phyloP scores from a whole-genome alignment of 768 basidiomycete species.

The Saitozyma podzolica region DNA sequence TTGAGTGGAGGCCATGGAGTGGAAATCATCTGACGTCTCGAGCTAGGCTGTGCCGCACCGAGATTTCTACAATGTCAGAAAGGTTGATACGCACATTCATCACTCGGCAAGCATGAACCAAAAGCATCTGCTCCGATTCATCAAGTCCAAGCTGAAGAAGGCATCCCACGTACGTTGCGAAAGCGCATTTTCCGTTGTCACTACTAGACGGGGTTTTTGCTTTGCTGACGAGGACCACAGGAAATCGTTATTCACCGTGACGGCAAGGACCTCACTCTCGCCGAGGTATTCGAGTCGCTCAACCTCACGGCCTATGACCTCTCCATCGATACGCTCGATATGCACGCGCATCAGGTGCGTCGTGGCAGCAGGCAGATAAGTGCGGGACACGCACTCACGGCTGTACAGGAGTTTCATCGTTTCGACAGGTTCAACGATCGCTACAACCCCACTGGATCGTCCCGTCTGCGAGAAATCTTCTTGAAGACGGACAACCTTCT shows the following conservation, averaged over 20 bases:
- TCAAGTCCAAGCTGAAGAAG: slow-evolving; percentile 67
- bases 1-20: slow-evolving; percentile 46
- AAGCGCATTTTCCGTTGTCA: slow-evolving; percentile 1
- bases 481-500: slow-evolving; percentile 96
- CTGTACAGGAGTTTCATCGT: slow-evolving; percentile 80
- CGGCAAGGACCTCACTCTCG: slow-evolving; percentile 75
- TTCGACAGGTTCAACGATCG: slow-evolving; percentile 98
- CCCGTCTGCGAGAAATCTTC: slow-evolving; percentile 91
- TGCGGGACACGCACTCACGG: neutral
- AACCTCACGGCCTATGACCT: slow-evolving; percentile 95
- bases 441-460: slow-evolving; percentile 94
- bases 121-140: slow-evolving; percentile 95
- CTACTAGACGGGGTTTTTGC: neutral
- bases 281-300: slow-evolving; percentile 94
- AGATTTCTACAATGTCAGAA: slow-evolving; percentile 96
- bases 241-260: slow-evolving; percentile 96
- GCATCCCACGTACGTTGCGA: slow-evolving; percentile 39
- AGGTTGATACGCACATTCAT: slow-evolving; percentile 98
- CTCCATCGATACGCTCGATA: slow-evolving; percentile 97
- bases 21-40: neutral
- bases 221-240: slow-evolving; percentile 54
- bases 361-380: neutral
- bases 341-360: slow-evolving; percentile 88
- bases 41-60: slow-evolving; percentile 56
- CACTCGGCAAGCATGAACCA: slow-evolving; percentile 99